phyloP scores from a whole-genome alignment of 441 rosid genomes.

The Isatis lusitanica region DNA sequence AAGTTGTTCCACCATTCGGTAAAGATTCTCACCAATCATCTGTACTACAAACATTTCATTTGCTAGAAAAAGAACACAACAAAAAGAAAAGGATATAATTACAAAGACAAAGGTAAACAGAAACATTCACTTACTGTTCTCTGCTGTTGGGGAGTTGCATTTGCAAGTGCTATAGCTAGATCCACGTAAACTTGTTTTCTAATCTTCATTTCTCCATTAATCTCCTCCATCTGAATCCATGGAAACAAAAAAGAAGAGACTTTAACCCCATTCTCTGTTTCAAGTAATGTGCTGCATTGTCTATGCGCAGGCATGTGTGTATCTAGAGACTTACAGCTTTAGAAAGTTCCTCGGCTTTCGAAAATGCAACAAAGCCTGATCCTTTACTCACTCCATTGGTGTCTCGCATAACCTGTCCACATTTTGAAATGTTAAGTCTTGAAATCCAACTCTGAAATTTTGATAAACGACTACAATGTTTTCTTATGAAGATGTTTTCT shows the following conservation, averaged over 20 bases:
- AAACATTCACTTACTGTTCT: conserved; percentile 49
- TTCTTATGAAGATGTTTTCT: too few species aligned
- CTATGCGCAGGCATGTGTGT: too few species aligned
- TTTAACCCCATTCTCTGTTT: not conserved
- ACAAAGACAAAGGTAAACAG: not conserved
- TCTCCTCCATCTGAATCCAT: conserved; percentile 51
- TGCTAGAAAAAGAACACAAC: not conserved
- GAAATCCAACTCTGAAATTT: too few species aligned
- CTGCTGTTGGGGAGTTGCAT: conserved; percentile 65
- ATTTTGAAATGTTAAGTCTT: too few species aligned
- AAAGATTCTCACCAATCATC: conserved; percentile 77
- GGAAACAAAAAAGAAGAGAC: not conserved
- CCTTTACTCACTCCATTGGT: too few species aligned
- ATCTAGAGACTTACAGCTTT: too few species aligned
- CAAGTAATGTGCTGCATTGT: too few species aligned
- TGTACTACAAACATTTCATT: conserved; percentile 19
- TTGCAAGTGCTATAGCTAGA: conserved; percentile 65
- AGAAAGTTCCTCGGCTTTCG: too few species aligned
- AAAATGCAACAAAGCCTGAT: too few species aligned
- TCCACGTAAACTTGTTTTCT: conserved; percentile 62
- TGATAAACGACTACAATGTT: too few species aligned
- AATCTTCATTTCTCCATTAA: conserved; percentile 61
- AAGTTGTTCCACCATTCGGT: conserved; percentile 67
- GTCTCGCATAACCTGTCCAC: too few species aligned
- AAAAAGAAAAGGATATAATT: not conserved